Conservation (phyloP, 2,329 filamentous ascomycete species). For the Scedosporium dehoogii region DNA sequence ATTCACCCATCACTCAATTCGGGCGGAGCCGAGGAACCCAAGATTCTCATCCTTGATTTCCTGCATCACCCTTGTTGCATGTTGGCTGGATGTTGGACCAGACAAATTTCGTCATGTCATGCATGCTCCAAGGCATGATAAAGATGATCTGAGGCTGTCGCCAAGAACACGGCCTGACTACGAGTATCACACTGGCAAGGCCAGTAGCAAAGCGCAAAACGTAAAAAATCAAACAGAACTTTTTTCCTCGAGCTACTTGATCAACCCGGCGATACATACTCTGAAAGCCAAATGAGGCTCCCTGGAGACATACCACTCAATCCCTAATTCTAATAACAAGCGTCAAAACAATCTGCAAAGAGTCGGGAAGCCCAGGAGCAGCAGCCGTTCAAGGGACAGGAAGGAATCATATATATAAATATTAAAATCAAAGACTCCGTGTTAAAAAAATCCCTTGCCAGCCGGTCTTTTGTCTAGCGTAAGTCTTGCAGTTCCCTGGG, state of each 20-base stretch:
- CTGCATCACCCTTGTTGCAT: not conserved
- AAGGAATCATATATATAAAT: not conserved
- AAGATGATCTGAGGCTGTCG: not conserved
- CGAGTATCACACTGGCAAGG: too few relatives aligned
- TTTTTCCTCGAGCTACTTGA: too few relatives aligned
- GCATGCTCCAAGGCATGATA: not conserved
- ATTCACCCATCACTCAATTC: too few relatives aligned
- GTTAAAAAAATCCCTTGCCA: not conserved
- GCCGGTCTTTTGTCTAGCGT: not conserved
- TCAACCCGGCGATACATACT: too few relatives aligned
- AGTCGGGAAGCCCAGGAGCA: not conserved
- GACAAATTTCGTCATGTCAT: not conserved
- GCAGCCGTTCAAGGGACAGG: not conserved
- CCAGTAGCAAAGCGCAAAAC: too few relatives aligned
- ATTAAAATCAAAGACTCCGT: not conserved
- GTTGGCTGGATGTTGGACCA: not conserved
- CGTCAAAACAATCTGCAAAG: too few relatives aligned
- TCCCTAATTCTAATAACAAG: too few relatives aligned
- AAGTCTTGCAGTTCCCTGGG: constrained; percentile 1
- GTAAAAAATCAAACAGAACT: too few relatives aligned
- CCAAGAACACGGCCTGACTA: not conserved
- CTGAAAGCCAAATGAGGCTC: too few relatives aligned
- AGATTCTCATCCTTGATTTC: not conserved
- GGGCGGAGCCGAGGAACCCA: too few relatives aligned
- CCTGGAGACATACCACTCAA: too few relatives aligned